phyloP scores from a whole-genome alignment of 1,284 basidiomycete species.

The Cutaneotrichosporon sp. region DNA sequence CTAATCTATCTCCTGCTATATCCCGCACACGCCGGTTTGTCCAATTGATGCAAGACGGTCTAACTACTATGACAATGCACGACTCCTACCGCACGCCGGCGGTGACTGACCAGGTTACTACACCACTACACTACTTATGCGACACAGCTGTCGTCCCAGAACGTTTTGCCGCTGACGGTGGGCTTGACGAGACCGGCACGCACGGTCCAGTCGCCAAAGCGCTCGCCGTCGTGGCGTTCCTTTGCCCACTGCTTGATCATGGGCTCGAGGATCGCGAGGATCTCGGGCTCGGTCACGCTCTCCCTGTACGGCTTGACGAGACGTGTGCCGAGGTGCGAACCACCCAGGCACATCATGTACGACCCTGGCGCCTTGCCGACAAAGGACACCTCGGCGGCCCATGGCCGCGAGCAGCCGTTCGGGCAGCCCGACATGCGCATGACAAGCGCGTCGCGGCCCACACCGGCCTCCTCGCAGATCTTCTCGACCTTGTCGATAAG shows the following conservation, averaged over 20 bases:
- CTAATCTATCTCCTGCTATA: too few relatives aligned
- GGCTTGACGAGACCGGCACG: constrained; percentile 76
- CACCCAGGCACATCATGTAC: constrained; percentile 93
- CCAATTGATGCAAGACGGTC: not conserved
- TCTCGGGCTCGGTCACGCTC: constrained; percentile 88
- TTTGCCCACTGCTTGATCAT: constrained; percentile 92
- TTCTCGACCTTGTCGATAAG: constrained; percentile 93
- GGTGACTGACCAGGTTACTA: not conserved
- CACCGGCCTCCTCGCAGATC: constrained; percentile 86
- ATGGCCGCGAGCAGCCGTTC: constrained; percentile 88
- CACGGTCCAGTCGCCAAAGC: constrained; percentile 93
- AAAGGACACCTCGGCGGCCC: constrained; percentile 92
- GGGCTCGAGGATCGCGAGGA: constrained; percentile 77
- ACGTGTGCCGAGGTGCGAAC: constrained; percentile 87
- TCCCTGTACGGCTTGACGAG: constrained; percentile 76
- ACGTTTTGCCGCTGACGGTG: constrained; percentile 68
- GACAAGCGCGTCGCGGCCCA: constrained; percentile 87
- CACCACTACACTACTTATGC: not conserved
- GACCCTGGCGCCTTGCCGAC: constrained; percentile 92
- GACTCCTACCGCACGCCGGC: constrained; percentile 1
- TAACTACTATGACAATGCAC: constrained; percentile 6
- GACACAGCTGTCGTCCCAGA: constrained; percentile 60
- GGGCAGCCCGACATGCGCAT: constrained; percentile 99
- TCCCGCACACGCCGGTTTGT: too few relatives aligned
- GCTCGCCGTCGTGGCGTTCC: constrained; percentile 83